Conservation (phyloP, 1,284 basidiomycete genomes). For the Caloboletus firmus region DNA sequence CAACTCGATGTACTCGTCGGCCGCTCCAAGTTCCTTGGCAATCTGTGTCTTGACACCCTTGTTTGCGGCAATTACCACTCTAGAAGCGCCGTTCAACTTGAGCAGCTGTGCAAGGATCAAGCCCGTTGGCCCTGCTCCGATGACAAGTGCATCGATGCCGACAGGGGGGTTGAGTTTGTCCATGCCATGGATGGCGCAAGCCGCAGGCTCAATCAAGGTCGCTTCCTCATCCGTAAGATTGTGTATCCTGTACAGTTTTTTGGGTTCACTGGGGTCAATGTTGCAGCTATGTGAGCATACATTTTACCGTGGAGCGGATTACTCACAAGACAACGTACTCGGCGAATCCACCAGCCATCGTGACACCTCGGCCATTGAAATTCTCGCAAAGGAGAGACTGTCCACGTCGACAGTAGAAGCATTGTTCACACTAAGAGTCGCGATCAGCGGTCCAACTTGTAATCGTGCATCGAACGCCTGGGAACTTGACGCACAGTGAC, state of each 20-base stretch:
- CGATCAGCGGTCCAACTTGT: neutral
- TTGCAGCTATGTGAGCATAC: neutral
- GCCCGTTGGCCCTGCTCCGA: conserved; percentile 79
- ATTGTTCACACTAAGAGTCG: conserved; percentile 62
- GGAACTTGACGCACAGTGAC: conserved; percentile 45
- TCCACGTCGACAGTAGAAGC: conserved; percentile 81
- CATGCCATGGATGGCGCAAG: conserved; percentile 83
- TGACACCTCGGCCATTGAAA: conserved; percentile 73
- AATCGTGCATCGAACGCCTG: neutral
- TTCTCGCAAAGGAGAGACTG: conserved; percentile 72
- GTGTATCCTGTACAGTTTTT: conserved; percentile 78
- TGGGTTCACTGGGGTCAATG: conserved; percentile 43
- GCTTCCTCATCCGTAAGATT: conserved; percentile 83
- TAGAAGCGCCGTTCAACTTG: conserved; percentile 76
- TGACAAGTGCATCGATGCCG: conserved; percentile 72
- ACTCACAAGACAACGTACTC: conserved; percentile 78
- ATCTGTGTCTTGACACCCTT: conserved; percentile 82
- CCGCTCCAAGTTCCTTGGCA: conserved; percentile 71
- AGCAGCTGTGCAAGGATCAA: conserved; percentile 82
- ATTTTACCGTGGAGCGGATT: neutral
- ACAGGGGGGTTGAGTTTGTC: conserved; percentile 77
- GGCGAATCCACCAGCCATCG: conserved; percentile 76
- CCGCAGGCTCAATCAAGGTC: conserved; percentile 79
- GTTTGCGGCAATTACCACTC: conserved; percentile 76
- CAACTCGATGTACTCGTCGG: conserved; percentile 78